Conservation (phyloP, 225 moss, liverwort and hornwort species). For the Takakia lepidozioides region DNA sequence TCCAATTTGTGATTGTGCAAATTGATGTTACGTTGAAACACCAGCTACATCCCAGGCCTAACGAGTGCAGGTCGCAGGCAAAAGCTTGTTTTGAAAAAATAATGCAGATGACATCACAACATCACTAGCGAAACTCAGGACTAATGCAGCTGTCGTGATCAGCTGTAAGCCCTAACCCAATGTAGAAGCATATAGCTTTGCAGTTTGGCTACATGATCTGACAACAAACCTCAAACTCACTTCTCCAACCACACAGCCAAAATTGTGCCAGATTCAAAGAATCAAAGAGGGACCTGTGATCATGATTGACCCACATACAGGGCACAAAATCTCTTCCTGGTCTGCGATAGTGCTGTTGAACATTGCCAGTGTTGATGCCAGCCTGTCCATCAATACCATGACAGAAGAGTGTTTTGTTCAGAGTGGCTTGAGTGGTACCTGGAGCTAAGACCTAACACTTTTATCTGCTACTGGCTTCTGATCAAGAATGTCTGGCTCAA, state of each 20-base stretch:
- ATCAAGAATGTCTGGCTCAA: too few relatives aligned
- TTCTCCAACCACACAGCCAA: too few relatives aligned
- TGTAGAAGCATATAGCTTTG: background rate
- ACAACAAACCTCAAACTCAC: too few relatives aligned
- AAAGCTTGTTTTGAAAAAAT: too few relatives aligned
- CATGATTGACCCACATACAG: conserved; percentile 88
- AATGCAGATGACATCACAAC: background rate
- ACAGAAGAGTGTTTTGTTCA: conserved; percentile 3
- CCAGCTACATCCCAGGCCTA: too few relatives aligned
- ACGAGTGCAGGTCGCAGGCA: too few relatives aligned
- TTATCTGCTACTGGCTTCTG: too few relatives aligned
- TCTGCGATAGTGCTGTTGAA: conserved; percentile 87
- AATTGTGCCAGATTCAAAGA: too few relatives aligned
- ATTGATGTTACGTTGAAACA: too few relatives aligned
- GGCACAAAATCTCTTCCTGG: conserved; percentile 57
- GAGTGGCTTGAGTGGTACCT: background rate
- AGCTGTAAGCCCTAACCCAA: background rate
- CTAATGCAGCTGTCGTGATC: background rate
- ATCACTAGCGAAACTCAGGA: background rate
- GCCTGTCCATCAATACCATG: conserved; percentile 30
- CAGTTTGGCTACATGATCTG: background rate
- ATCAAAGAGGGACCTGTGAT: conserved; percentile 53
- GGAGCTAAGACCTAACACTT: too few relatives aligned
- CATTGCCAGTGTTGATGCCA: conserved; percentile 99
- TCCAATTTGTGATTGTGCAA: too few relatives aligned